A percentile compares a stretch with the other conserved stretches of the same genome.
phyloP scores from a whole-genome alignment of 805 yeast species.

The Metschnikowia lunata region DNA sequence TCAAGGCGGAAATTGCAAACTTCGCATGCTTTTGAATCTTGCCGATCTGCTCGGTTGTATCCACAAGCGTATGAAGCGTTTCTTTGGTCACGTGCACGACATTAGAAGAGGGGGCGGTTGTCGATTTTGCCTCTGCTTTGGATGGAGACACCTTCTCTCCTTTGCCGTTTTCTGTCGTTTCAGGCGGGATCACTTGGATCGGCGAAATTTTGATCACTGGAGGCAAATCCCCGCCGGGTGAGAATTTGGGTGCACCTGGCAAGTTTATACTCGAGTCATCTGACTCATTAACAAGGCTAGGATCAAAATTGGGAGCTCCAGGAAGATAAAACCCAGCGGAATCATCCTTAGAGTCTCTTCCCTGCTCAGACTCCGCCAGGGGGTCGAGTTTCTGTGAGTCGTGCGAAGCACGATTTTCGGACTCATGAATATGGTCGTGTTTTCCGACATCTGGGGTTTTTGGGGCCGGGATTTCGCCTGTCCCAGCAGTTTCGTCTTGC shows the following conservation, averaged over 20 bases:
- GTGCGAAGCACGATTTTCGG: not conserved
- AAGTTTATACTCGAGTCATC: slow-evolving; percentile 23
- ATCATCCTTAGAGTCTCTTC: not conserved
- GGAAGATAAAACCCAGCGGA: slow-evolving; percentile 23
- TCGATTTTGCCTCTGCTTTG: not conserved
- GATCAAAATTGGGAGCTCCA: slow-evolving; percentile 37
- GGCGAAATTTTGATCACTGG: slow-evolving; percentile 36
- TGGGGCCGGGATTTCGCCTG: not conserved
- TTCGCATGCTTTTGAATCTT: slow-evolving; percentile 66
- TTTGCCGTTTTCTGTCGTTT: not conserved
- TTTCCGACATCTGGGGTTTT: not conserved
- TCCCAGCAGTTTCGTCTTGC: not conserved
- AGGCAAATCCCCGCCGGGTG: slow-evolving; percentile 37
- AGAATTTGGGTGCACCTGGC: slow-evolving; percentile 41
- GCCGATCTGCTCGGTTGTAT: slow-evolving; percentile 51
- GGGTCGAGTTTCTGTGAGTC: not conserved
- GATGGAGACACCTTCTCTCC: not conserved
- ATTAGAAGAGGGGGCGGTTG: not conserved
- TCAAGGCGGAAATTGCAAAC: slow-evolving; percentile 74
- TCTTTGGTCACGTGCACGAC: slow-evolving; percentile 22
- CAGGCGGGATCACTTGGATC: slow-evolving; percentile 33
- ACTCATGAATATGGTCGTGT: too few species aligned
- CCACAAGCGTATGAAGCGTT: slow-evolving; percentile 48
- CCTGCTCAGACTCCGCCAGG: not conserved
- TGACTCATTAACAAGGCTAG: slow-evolving; percentile 17